Evolutionary conservation across 306 rosid genomes (phyloP).

Genomic region (Cucurbita ficifolia): DNA sequence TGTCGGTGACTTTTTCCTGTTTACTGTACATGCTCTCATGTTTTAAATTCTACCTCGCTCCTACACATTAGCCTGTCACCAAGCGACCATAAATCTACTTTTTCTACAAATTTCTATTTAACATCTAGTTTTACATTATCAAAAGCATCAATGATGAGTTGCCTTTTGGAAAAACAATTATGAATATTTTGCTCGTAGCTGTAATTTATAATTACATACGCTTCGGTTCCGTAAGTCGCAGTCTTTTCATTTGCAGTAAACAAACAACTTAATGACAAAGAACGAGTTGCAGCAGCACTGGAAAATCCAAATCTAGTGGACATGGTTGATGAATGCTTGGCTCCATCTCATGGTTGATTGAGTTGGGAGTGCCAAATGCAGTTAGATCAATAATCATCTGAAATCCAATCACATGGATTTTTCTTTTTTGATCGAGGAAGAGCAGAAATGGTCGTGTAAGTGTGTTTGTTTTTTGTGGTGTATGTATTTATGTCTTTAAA

Average conservation of each 20-base stretch:
- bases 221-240: not conserved
- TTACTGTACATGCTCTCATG: not conserved
- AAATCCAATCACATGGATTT: not conserved
- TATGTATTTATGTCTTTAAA: not conserved
- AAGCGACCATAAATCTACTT: not conserved
- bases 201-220: not conserved
- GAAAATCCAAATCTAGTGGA: slow-evolving; percentile 73
- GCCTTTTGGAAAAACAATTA: not conserved
- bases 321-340: slow-evolving; percentile 91
- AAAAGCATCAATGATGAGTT: not conserved
- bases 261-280: slow-evolving; percentile 89
- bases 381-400: not conserved
- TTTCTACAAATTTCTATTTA: not conserved
- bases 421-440: not conserved
- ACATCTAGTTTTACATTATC: not conserved
- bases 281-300: slow-evolving; percentile 85
- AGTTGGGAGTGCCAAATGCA: not conserved
- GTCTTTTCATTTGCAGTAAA: slow-evolving; percentile 40
- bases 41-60: not conserved
- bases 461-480: not conserved
- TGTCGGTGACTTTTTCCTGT: slow-evolving; percentile 6
- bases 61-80: not conserved
- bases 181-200: not conserved
- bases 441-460: slow-evolving; percentile 8
- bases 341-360: slow-evolving; percentile 48